Evolutionary conservation across 108 stramenopile species (phyloP).

Genomic region (Nitzschia inconspicua): DNA sequence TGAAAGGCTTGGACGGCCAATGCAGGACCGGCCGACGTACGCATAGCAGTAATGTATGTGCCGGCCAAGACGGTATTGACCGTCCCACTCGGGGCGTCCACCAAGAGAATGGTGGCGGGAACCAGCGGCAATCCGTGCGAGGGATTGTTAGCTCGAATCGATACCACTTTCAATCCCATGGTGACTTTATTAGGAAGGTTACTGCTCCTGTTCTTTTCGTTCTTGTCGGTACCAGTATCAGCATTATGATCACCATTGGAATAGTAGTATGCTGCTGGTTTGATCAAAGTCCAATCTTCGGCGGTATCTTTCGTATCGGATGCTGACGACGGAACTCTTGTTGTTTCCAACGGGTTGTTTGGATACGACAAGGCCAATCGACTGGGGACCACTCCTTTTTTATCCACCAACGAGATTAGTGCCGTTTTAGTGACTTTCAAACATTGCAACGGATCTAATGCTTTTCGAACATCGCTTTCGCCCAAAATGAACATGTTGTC

Average conservation of each 20-base stretch:
- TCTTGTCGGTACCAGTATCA: neutral
- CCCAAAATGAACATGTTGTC: slow-evolving; percentile 61
- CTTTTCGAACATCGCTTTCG: slow-evolving; percentile 55
- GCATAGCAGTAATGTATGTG: slow-evolving; percentile 79
- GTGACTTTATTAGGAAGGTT: too few relatives aligned
- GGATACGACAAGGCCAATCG: slow-evolving; percentile 55
- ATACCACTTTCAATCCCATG: slow-evolving; percentile 77
- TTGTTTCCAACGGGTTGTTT: neutral
- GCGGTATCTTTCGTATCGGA: slow-evolving; percentile 1
- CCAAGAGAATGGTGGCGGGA: slow-evolving; percentile 65
- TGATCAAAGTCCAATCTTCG: slow-evolving; percentile 77
- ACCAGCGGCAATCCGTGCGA: slow-evolving; percentile 58
- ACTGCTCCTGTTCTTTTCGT: slow-evolving; percentile 16
- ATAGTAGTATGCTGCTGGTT: slow-evolving; percentile 68
- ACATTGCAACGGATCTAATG: slow-evolving; percentile 46
- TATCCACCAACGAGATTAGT: slow-evolving; percentile 35
- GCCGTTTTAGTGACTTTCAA: slow-evolving; percentile 58
- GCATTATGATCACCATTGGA: too few relatives aligned
- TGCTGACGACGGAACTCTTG: neutral
- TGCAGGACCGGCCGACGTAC: slow-evolving; percentile 78
- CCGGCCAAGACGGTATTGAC: slow-evolving; percentile 59
- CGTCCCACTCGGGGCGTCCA: slow-evolving; percentile 66
- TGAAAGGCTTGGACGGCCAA: slow-evolving; percentile 51
- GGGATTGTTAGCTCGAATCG: slow-evolving; percentile 59
- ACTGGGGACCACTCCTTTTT: slow-evolving; percentile 51